Conservation (phyloP, 495 filamentous ascomycete genomes). For the Neurospora terricola region DNA sequence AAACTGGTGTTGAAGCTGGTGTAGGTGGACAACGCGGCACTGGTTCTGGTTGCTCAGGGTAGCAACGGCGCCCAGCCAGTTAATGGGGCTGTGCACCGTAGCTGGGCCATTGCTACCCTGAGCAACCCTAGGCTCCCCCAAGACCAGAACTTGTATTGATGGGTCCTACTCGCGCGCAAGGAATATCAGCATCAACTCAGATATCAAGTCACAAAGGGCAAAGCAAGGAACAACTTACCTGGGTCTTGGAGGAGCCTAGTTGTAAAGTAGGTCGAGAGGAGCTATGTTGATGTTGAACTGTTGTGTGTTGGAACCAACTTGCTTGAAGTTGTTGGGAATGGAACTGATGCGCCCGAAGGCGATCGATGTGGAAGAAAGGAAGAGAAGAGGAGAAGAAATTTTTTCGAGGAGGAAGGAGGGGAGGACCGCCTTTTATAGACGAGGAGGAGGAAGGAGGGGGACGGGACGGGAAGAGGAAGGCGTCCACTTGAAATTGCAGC, state of each 20-base stretch:
- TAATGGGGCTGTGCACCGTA: no score
- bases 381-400: not conserved
- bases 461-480: not conserved
- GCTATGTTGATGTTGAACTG: not conserved
- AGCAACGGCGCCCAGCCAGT: not conserved
- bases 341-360: not conserved
- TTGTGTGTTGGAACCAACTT: not conserved
- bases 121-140: not conserved
- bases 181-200: not conserved
- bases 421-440: not conserved
- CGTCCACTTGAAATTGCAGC: not conserved
- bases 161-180: not conserved
- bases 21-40: not conserved
- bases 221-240: not conserved
- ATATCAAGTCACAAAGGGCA: not conserved
- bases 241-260: not conserved
- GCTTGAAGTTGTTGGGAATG: not conserved
- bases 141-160: not conserved
- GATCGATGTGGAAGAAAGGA: not conserved
- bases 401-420: not conserved
- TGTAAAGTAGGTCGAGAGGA: not conserved
- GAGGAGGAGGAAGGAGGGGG: not conserved
- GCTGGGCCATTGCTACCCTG: not conserved
- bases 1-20: not conserved
- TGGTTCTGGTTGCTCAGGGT: not conserved